phyloP scores from a whole-genome alignment of 139 green algal species.

The Chlorella ohadii region DNA sequence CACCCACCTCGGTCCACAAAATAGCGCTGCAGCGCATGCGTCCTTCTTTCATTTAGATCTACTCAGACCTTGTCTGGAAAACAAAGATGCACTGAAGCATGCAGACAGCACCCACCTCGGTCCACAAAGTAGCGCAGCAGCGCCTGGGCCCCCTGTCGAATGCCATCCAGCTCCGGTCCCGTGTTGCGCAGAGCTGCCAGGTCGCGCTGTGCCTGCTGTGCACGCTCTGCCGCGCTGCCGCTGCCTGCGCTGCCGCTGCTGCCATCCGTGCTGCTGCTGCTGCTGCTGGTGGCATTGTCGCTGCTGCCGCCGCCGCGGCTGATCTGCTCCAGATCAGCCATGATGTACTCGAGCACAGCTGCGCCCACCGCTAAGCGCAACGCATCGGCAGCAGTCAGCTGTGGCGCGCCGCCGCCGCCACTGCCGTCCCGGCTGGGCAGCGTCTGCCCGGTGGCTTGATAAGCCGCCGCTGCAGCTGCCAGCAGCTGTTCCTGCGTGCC shows the following conservation, averaged over 20 bases:
- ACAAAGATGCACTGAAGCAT: too few relatives aligned
- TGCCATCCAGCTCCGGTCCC: slow-evolving; percentile 34
- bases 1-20: slow-evolving; percentile 32
- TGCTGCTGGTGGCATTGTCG: background rate
- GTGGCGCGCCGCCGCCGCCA: background rate
- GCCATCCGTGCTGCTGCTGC: background rate
- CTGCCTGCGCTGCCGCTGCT: background rate
- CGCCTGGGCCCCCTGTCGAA: slow-evolving; percentile 14
- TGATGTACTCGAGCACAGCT: slow-evolving; percentile 9
- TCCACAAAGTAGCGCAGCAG: slow-evolving; percentile 31
- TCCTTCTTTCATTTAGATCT: too few relatives aligned
- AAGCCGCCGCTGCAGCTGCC: background rate
- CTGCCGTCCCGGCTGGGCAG: background rate
- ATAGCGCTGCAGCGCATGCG: slow-evolving; percentile 23
- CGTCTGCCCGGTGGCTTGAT: background rate
- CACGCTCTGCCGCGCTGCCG: background rate
- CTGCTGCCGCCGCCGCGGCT: background rate
- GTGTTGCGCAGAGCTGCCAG: slow-evolving; percentile 18
- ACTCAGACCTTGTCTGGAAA: too few relatives aligned
- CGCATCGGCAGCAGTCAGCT: background rate
- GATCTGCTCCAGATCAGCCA: slow-evolving; percentile 15
- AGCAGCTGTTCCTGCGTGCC: background rate
- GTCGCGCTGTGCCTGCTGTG: too few relatives aligned
- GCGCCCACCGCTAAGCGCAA: slow-evolving; percentile 17
- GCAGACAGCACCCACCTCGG: slow-evolving; percentile 36